phyloP scores from a whole-genome alignment of 78 protist species.

The Capsaspora owczarzaki region DNA sequence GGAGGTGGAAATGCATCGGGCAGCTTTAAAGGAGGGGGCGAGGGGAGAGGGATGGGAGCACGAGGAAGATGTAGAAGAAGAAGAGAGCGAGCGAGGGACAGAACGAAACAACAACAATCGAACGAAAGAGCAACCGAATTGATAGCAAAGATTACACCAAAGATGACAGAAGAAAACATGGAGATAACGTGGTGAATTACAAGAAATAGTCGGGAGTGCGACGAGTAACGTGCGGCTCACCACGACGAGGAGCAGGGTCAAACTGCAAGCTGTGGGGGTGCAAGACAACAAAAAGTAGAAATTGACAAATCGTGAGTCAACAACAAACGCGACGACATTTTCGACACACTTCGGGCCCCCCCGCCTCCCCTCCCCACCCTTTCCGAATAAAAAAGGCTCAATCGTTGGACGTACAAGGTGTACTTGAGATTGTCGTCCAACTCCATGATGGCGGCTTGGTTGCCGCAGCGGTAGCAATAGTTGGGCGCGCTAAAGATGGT shows the following conservation, averaged over 20 bases:
- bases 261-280: constrained; percentile 73
- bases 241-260: constrained; percentile 96
- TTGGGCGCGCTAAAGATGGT: constrained; percentile 98
- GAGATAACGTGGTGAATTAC: constrained; percentile 25
- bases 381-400: background rate
- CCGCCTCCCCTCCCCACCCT: too few species aligned
- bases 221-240: constrained; percentile 91
- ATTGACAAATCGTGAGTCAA: too few species aligned
- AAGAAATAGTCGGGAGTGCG: constrained; percentile 93
- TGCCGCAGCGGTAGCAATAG: constrained; percentile 97
- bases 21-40: too few species aligned
- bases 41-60: background rate
- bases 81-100: too few species aligned
- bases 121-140: background rate
- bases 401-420: constrained; percentile 55
- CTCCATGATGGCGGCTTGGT: constrained; percentile 92
- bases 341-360: too few species aligned
- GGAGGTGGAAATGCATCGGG: too few species aligned
- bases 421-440: constrained; percentile 81
- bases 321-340: too few species aligned
- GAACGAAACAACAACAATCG: background rate
- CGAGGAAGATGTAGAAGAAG: background rate
- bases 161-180: background rate
- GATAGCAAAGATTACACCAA: too few species aligned
- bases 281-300: too few species aligned